Conservation (phyloP, 1,284 basidiomycete species). For the Veloboletus limbatus region DNA sequence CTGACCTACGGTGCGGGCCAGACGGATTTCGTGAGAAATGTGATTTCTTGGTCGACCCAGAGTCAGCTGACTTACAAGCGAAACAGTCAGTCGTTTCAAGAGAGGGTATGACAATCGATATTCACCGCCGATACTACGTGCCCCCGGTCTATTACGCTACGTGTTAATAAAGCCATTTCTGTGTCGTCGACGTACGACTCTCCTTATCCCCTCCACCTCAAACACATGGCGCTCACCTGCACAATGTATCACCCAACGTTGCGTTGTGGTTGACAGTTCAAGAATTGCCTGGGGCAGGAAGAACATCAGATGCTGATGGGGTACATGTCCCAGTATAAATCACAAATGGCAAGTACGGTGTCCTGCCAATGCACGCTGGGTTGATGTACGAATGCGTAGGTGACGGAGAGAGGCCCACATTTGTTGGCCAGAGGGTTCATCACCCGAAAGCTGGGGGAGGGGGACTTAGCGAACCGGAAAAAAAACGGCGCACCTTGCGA, state of each 20-base stretch:
- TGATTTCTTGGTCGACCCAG: constrained; percentile 40
- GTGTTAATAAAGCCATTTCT: constrained; percentile 51
- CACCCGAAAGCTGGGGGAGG: constrained; percentile 43
- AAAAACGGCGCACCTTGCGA: background rate
- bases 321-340: constrained; percentile 19
- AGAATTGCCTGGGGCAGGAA: constrained; percentile 52
- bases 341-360: constrained; percentile 16
- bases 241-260: too few relatives aligned
- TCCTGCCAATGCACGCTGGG: background rate
- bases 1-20: constrained; percentile 38
- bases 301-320: constrained; percentile 37
- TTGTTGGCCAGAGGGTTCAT: constrained; percentile 52
- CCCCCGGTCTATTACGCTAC: constrained; percentile 55
- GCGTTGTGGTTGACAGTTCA: constrained; percentile 53
- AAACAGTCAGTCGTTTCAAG: constrained; percentile 20
- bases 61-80: constrained; percentile 32
- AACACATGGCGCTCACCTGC: constrained; percentile 44
- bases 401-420: constrained; percentile 12
- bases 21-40: constrained; percentile 35
- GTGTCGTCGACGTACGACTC: constrained; percentile 50
- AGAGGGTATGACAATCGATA: background rate
- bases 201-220: constrained; percentile 39
- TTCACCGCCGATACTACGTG: background rate
- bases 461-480: constrained; percentile 27
- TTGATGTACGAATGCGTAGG: constrained; percentile 1